Base-by-base conservation (phyloP, 768 basidiomycete genomes). In the Dacryopinax spathularia region DNA sequence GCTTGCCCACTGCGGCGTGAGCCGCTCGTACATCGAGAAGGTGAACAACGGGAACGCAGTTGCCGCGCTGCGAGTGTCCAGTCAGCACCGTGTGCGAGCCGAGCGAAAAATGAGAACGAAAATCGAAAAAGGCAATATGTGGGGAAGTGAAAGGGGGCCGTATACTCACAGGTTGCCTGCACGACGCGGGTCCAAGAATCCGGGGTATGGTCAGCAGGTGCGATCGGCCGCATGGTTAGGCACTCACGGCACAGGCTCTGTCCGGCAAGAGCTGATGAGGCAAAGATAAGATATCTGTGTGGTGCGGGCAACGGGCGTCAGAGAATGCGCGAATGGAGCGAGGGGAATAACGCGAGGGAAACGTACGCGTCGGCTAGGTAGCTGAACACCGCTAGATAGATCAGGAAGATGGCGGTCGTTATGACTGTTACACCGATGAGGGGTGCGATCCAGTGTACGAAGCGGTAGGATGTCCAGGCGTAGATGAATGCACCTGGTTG, bases 191-290 rank as follows among this genome's bases (percentile, higher is more conserved):
- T 56, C 31, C 18, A 25, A 20, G 48, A 31, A 56, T 56, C 48
- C 48, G 48, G 48, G 48, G 48, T 56, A 56, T n/a, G 33, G 63
- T 64, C 44, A 37, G 44, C 34, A 18, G 27, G 33, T 36, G 48
- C 34, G 25, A 5, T 22, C 59, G 39, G 12, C 48, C 22, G 48
- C 48, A 56, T 56, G 48, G 48, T 27, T 56, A 31, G 33, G 63
- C 29, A 74, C 81, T 62, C 68, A 79, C 85, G 77, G 63, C 79
- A 77, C 63, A 86, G 75, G 68, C 81, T 83, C 71, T 87, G 85
- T 1, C 81, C 86, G 0, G 86, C 86, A 18, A 86, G 73, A 12
- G 85, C 86, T 0, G 84, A 85, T 0, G 84, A 86, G 5, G 86
- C 85, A 69, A 82, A 87, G 3, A 70, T 66, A 12, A 69, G 34